These are phyloP conservation scores for Fusarium sp. DNA, from an alignment of 2,329 filamentous ascomycete genomes.

Conservation along the genomic window DNA sequence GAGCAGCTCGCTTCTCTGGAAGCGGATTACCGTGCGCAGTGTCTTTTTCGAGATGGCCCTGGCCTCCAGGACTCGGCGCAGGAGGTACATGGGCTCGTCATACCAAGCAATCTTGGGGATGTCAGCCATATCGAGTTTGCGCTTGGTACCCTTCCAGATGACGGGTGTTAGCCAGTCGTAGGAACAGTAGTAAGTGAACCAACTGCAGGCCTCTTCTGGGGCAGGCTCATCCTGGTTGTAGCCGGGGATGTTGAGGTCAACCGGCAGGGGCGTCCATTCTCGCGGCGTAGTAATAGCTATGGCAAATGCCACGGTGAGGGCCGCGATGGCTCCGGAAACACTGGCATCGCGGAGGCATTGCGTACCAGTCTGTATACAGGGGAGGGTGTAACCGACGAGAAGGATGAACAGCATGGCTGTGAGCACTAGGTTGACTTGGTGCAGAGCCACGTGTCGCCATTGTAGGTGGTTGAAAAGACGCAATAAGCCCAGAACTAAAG, in stretches of 20 bases:
- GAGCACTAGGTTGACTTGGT: conserved; percentile 61
- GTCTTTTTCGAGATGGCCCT: conserved; percentile 57
- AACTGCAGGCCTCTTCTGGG: conserved; percentile 64
- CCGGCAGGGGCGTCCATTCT: conserved; percentile 60
- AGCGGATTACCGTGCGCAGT: conserved; percentile 57
- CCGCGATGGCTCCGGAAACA: conserved; percentile 49
- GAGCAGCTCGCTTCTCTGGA: conserved; percentile 54
- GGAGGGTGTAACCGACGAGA: conserved; percentile 52
- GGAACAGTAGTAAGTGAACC: conserved; percentile 62
- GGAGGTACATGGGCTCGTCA: conserved; percentile 62
- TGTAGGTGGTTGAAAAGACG: conserved; percentile 53
- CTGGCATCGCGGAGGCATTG: conserved; percentile 44
- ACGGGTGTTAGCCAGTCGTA: conserved; percentile 63
- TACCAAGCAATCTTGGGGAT: conserved; percentile 65
- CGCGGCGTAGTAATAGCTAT: conserved; percentile 59
- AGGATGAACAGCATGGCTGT: conserved; percentile 51
- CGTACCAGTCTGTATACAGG: conserved; percentile 54
- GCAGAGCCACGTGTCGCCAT: conserved; percentile 59
- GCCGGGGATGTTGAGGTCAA: conserved; percentile 52
- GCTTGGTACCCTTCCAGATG: conserved; percentile 58
- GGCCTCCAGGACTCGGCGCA: conserved; percentile 56
- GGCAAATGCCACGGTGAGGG: conserved; percentile 50
- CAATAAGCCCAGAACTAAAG: conserved; percentile 56
- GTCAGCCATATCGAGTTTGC: conserved; percentile 57
- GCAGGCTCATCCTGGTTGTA: conserved; percentile 55